Evolutionary conservation across 192 early-diverging fungal species (phyloP).

Genomic region (Backusella macrospora): DNA sequence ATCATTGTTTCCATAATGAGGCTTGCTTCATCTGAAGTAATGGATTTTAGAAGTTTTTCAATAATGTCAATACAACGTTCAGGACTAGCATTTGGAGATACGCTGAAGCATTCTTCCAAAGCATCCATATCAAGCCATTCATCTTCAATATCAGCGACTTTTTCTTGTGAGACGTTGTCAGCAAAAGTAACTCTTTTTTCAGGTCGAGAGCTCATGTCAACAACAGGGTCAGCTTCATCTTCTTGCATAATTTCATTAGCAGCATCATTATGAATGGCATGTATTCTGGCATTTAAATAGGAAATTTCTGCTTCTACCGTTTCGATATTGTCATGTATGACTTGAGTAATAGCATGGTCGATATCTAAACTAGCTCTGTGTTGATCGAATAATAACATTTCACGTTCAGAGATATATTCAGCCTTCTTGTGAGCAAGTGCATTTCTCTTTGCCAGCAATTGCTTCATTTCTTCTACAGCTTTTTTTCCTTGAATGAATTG

Average conservation of each 20-base stretch:
- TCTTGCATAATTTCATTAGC: slow-evolving; percentile 34
- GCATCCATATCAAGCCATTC: slow-evolving; percentile 33
- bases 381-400: slow-evolving; percentile 39
- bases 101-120: slow-evolving; percentile 33
- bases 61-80: slow-evolving; percentile 51
- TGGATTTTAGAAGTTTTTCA: slow-evolving; percentile 46
- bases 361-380: neutral
- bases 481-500: slow-evolving; percentile 56
- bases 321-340: slow-evolving; percentile 55
- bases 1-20: slow-evolving; percentile 56
- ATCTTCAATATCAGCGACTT: slow-evolving; percentile 10
- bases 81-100: slow-evolving; percentile 40
- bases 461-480: slow-evolving; percentile 50
- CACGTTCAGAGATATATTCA: slow-evolving; percentile 50
- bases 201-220: slow-evolving; percentile 19
- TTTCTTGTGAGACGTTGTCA: slow-evolving; percentile 29
- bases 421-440: slow-evolving; percentile 45
- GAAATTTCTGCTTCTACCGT: slow-evolving; percentile 55
- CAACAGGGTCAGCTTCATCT: slow-evolving; percentile 16
- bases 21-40: slow-evolving; percentile 45
- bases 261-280: slow-evolving; percentile 50
- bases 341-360: slow-evolving; percentile 37
- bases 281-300: slow-evolving; percentile 55
- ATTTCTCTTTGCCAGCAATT: slow-evolving; percentile 46
- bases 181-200: slow-evolving; percentile 41